A percentile compares a stretch with the other conserved stretches of the same genome.
Evolutionary conservation across 805 yeast genomes (phyloP).

Genomic region (Maudiozyma serrabonitensis): DNA sequence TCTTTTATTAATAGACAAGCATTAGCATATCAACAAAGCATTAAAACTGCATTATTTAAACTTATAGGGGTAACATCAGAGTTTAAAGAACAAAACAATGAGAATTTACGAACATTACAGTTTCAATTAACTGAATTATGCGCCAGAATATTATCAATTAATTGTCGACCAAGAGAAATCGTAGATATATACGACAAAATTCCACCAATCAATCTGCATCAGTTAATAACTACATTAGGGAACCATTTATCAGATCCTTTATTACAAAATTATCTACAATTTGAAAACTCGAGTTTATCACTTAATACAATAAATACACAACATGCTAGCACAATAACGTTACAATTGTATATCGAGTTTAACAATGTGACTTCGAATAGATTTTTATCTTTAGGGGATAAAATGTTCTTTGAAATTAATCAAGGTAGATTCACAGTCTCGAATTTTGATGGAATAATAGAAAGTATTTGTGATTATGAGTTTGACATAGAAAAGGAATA

Average conservation of each 20-base stretch:
- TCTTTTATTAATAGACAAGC: slow-evolving; percentile 20
- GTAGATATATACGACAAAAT: slow-evolving; percentile 10
- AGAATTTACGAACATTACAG: background rate
- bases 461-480: slow-evolving; percentile 21
- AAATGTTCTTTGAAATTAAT: slow-evolving; percentile 22
- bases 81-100: background rate
- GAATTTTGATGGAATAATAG: slow-evolving; percentile 23
- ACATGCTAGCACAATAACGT: slow-evolving; percentile 9
- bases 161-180: slow-evolving; percentile 15
- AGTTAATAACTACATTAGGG: slow-evolving; percentile 11
- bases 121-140: slow-evolving; percentile 10
- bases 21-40: slow-evolving; percentile 7
- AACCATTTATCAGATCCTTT: slow-evolving; percentile 11
- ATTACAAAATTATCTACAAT: slow-evolving; percentile 21
- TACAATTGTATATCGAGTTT: slow-evolving; percentile 25
- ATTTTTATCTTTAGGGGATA: slow-evolving; percentile 19
- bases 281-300: slow-evolving; percentile 22
- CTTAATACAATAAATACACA: slow-evolving; percentile 3
- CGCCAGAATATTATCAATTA: slow-evolving; percentile 11
- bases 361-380: slow-evolving; percentile 23
- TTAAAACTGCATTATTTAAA: slow-evolving; percentile 6
- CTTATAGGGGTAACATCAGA: background rate
- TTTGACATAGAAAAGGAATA: slow-evolving; percentile 16
- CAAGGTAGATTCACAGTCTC: slow-evolving; percentile 22
- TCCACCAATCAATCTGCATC: background rate